phyloP scores from a whole-genome alignment of 2,329 filamentous ascomycete genomes.

The Rutstroemia sp. region DNA sequence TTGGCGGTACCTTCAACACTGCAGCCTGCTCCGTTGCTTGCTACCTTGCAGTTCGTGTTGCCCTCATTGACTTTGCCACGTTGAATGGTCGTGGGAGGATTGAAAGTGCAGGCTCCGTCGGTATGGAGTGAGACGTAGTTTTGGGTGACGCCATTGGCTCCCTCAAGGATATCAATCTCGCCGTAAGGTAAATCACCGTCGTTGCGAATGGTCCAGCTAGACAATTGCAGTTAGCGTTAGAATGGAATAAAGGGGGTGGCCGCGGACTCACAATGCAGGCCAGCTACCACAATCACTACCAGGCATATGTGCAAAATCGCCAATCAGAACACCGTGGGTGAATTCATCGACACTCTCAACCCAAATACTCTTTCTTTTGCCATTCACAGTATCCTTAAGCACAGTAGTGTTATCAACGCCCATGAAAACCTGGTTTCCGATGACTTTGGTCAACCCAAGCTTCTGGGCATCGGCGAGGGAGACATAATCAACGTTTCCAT shows the following conservation, averaged over 20 bases:
- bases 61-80: constrained; percentile 28
- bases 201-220: constrained; percentile 21
- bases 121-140: constrained; percentile 20
- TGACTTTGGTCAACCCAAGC: constrained; percentile 48
- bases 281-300: constrained; percentile 63
- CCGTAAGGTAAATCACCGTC: constrained; percentile 14
- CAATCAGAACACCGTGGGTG: constrained; percentile 59
- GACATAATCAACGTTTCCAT: constrained; percentile 30
- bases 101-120: constrained; percentile 14
- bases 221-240: background rate
- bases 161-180: constrained; percentile 36
- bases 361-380: constrained; percentile 52
- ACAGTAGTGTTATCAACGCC: constrained; percentile 19
- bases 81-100: constrained; percentile 8
- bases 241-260: background rate
- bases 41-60: constrained; percentile 31
- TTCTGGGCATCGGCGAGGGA: constrained; percentile 40
- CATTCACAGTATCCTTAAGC: constrained; percentile 26
- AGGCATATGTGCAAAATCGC: constrained; percentile 69
- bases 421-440: constrained; percentile 51
- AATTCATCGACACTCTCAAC: constrained; percentile 57
- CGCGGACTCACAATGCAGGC: constrained; percentile 51
- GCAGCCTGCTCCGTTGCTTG: constrained; percentile 35
- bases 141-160: constrained; percentile 45
- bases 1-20: constrained; percentile 28